A percentile compares a stretch with the other conserved stretches of the same genome.
These are phyloP conservation scores for Anisodus acutangulus DNA, from an alignment of 257 asterid genomes.

Conservation along the genomic window DNA sequence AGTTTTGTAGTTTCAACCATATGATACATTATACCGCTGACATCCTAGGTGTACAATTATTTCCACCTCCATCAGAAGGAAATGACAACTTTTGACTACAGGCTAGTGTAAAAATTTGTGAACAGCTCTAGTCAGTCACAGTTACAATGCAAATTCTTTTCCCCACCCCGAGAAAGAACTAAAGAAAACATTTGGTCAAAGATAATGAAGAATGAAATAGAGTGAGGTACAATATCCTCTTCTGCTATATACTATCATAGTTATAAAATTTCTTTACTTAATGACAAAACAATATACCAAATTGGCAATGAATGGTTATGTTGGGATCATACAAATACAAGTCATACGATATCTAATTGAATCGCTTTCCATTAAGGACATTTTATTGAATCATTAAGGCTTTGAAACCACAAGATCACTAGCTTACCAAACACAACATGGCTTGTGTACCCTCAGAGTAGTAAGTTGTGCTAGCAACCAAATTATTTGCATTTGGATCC, in stretches of 20 bases:
- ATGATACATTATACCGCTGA: neutral
- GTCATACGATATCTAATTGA: neutral
- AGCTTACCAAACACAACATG: slow-evolving; percentile 92
- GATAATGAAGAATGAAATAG: neutral
- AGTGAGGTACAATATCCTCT: neutral
- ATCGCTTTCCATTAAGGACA: neutral
- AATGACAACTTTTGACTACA: neutral
- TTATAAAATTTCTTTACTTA: neutral
- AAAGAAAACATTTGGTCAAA: neutral
- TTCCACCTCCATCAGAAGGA: slow-evolving; percentile 25
- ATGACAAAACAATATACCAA: neutral
- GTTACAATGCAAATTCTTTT: neutral
- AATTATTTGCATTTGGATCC: slow-evolving; percentile 92
- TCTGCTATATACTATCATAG: neutral
- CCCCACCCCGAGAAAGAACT: neutral
- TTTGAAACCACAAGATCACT: neutral
- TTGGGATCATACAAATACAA: neutral
- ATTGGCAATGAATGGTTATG: neutral
- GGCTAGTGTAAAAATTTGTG: neutral
- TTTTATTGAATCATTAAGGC: neutral
- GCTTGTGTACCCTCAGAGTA: slow-evolving; percentile 88
- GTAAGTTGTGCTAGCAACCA: slow-evolving; percentile 88
- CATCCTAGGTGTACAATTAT: neutral
- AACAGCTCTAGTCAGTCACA: slow-evolving; percentile 5
- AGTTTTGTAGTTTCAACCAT: neutral